Base-by-base conservation (phyloP, 768 basidiomycete species). In the Trametes meyenii region DNA sequence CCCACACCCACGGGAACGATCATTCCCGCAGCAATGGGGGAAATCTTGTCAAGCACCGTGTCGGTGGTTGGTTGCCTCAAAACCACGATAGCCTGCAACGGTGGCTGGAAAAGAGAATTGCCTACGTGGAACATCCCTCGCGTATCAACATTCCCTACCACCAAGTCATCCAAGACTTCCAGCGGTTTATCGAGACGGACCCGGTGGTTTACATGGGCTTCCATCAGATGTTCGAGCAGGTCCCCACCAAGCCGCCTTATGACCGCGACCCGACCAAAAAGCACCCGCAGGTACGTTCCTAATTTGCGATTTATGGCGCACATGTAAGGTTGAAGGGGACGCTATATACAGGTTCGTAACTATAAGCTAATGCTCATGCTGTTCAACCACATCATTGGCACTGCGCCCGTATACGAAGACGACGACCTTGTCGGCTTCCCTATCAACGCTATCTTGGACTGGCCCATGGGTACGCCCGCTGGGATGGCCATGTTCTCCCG, bases 351-450 rank as follows among this genome's bases (percentile, higher is more conserved):
- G 73, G 74, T 84, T 24, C 67, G 71, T 13, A 75, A 81, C 65
- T 81, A 80, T 64, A 69, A 72, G 59, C 71, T 73, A 43, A 72
- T 83, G 71, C 70, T 81, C 17, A 50, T 50, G 13, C 67, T 79
- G 13, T 71, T 84, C 69, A 76, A 84, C 66, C 66, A 73, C 50
- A 71, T 83, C 68, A 62, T 83, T 48, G 66, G 65, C n/a, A 73
- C 75, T 26, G 77, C 82, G 0, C 82, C 82, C 0, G 58, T 53
- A 2, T 83, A 74, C 71, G 74, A 75, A 11, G 66, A 76, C 50
- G 69, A 73, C n/a, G 76, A 74, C 16, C 66, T 78, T 12, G 77
- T 83, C 38, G 80, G 79, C 12, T 74, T 78, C 29, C 82, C 83
- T 10, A 77, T 85, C 67, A 77, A 79, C 55, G 77, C 78, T 3